Conservation (phyloP, 441 rosid species). For the Pelargonium australe region DNA sequence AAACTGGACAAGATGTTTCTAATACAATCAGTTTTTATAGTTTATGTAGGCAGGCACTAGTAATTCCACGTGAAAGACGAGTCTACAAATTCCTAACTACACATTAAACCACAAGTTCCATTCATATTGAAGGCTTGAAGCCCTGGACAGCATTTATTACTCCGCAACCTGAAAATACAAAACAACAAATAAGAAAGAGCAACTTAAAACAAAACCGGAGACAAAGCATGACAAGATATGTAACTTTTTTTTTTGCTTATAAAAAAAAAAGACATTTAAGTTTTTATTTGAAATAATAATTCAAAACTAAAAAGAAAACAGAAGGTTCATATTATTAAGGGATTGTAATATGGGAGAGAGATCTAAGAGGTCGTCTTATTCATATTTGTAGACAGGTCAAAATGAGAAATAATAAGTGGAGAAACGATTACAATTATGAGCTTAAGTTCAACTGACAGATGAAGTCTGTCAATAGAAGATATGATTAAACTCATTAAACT, state of each 20-base stretch:
- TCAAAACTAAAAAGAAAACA: too few relatives aligned
- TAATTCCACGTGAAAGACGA: constrained; percentile 4
- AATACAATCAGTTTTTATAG: constrained; percentile 11
- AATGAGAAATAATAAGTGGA: too few relatives aligned
- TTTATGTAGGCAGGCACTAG: constrained; percentile 16
- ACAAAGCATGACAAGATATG: too few relatives aligned
- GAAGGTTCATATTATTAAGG: too few relatives aligned
- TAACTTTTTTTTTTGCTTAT: too few relatives aligned
- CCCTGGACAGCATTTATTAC: constrained; percentile 20
- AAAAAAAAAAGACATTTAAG: too few relatives aligned
- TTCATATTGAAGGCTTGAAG: background rate
- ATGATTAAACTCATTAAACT: background rate
- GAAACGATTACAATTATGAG: background rate
- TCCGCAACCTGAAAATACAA: constrained; percentile 37
- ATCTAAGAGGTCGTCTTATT: too few relatives aligned
- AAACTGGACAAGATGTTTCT: background rate
- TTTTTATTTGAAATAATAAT: too few relatives aligned
- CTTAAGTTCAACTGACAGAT: background rate
- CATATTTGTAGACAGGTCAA: too few relatives aligned
- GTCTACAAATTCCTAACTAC: too few relatives aligned
- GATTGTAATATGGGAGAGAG: too few relatives aligned
- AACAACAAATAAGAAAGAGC: background rate
- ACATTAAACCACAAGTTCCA: background rate
- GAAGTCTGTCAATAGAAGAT: background rate
- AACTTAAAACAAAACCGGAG: background rate